Base-by-base conservation (phyloP, 768 basidiomycete genomes). In the Exidia glandulosa region DNA sequence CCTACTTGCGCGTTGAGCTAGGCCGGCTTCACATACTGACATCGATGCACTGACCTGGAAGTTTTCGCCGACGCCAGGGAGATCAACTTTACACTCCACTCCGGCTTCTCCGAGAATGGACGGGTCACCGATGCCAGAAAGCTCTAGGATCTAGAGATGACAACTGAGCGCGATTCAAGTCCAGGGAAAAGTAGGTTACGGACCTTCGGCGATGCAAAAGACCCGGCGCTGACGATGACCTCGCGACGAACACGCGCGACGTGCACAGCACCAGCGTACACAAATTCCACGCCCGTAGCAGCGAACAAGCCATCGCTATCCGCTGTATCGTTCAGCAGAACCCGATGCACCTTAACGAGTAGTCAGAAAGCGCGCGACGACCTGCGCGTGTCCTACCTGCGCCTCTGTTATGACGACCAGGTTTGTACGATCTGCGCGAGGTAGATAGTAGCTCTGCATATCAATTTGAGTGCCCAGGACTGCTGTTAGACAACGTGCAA, bases 61-160 rank as follows among this genome's bases (percentile, higher is more conserved):
- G 63, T 88, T 81, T 66, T 86, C 84, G 12, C 90, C 89, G 0
- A 94, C 89, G 19, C 85, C 85, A 1, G 87, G 86, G 14, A 90
- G 78, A 58, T 88, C 81, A 14, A 87, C 76, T 30, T 81, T 56
- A 60, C 76, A 73, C 6, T 71, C 64, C 32, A 91, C 78, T 12
- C 74, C 75, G 57, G 79, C 71, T 33, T 70, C 71, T 41, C 77
- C 65, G 41, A 90, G 72, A 41, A 85, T 63, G 0, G 70, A 66
- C 2, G 67, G 64, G 0, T 79, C 75, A 2, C 90, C 90, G 58
- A 94, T 85, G 5, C 90, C 87, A 0, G 85, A 86, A 2, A 84
- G 69, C 64, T 84, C 80, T 2, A 84, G 76, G 9, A 86, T 70
- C 64, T 82, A 29, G 27, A 14, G 12, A 29, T 54, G 25, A 54